Percentiles rank a stretch among this genome's conserved stretches.
Evolutionary conservation across 2,329 filamentous ascomycete species (phyloP).

Genomic region (Knoxdaviesia proteae): DNA sequence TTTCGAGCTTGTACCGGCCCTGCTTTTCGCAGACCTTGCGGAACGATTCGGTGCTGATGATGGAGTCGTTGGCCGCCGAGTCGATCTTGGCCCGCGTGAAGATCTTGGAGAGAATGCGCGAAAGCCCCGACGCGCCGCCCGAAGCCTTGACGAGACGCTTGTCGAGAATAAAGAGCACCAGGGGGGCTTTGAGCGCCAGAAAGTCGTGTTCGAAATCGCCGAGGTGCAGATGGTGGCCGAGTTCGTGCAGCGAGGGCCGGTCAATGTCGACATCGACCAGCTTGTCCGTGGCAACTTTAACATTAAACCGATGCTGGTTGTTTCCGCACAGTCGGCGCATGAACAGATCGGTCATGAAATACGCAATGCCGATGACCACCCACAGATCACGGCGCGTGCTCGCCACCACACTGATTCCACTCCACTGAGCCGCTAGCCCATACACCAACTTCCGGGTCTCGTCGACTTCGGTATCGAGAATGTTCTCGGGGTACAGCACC

Average conservation of each 20-base stretch:
- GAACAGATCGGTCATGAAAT: conserved; percentile 89
- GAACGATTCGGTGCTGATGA: conserved; percentile 58
- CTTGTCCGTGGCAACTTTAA: conserved; percentile 66
- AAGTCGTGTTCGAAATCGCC: conserved; percentile 80
- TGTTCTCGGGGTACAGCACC: conserved; percentile 63
- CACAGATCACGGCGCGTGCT: conserved; percentile 65
- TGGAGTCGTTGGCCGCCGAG: conserved; percentile 39
- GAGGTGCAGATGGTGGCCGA: conserved; percentile 58
- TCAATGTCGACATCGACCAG: conserved; percentile 65
- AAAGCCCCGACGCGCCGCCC: conserved; percentile 56
- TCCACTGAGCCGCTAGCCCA: conserved; percentile 78
- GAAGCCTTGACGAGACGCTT: conserved; percentile 76
- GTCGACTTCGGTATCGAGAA: conserved; percentile 69
- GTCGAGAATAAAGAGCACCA: conserved; percentile 87
- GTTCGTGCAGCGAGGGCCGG: conserved; percentile 61
- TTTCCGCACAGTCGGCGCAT: conserved; percentile 81
- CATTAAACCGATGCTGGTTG: conserved; percentile 80
- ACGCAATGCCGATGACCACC: conserved; percentile 75
- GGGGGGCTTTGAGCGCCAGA: conserved; percentile 69
- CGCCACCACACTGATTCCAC: conserved; percentile 78
- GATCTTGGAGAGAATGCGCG: conserved; percentile 67
- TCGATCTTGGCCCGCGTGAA: conserved; percentile 65
- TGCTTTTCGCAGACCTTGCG: conserved; percentile 71
- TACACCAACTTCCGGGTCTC: conserved; percentile 65
- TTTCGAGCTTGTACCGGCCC: conserved; percentile 66